Evolutionary conservation across 75 land plant genomes (phyloP), one percentile per base, ranked within the genome.

Genomic region (Pseudotsuga menziesii): DNA sequence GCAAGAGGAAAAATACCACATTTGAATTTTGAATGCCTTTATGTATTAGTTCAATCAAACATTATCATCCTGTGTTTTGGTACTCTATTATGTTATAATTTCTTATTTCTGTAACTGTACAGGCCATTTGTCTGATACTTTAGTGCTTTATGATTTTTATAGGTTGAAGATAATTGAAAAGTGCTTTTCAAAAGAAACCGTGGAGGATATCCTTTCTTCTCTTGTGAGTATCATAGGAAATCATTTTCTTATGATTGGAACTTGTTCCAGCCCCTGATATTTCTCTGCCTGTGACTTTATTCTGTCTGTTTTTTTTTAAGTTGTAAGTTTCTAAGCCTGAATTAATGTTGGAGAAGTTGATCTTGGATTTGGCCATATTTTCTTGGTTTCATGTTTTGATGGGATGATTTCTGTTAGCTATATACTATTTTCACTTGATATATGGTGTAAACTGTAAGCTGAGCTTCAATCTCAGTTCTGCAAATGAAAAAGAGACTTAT

Each of bases 191-290:
- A 83, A 77, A 71, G 81, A 81, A 74, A 88, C 90, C 29, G 85
- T 88, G 61, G 96, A 93, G 79, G 94, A 89, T 69, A 93, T 93
- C 73, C 8, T 91, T n/a, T 83, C 77, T 84, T 80, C 87, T 44
- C 83, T 91, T 77, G 93, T 89, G 82, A 84, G 91, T 77, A 32
- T 32, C 13, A 41, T 69, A 9, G 36, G 11, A 69, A 39, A 32
- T 9, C 11, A 69, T 19, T n/a, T 22, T 69, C 23, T 22, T 39
- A 20, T 14, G 52, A 19, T 69, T 16, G 20, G 9, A 69, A 19
- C 52, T 4, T 39, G 72, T 44, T 44, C 48, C 7, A 9, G 48
- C 48, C 23, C 25, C 36, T 69, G 20, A 22, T 9, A 0, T 39
- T 69, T 69, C 3, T 29, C 39, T 64, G 39, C 48, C 8, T 64